Evolutionary conservation across 345 rosid species (phyloP), one percentile per base, ranked within the genome.

Genomic region (Ceriops decandra): DNA sequence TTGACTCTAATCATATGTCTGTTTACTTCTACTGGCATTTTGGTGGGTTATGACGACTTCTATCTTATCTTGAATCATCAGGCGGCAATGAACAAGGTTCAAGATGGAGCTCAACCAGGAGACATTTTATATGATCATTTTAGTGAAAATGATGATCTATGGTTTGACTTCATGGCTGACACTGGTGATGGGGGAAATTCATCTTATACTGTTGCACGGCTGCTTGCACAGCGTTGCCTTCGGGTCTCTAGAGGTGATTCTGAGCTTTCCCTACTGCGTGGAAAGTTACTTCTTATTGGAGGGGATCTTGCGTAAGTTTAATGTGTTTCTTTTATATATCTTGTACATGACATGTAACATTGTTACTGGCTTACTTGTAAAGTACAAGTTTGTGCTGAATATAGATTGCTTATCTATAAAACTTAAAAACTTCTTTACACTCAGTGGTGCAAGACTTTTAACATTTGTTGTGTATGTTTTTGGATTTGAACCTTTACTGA

Each of bases 151-250:
- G 83, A 86, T 8, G 93, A 87, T 38, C 74, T 95, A 46, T 95
- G 99, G 99, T 95, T 95, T 86, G 99, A 95, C 72, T 95, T 95
- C 83, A 90, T 95, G 93, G 99, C 97, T 77, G 99, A 90, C 81
- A 95, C 99, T 57, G 99, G 99, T 78, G 99, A 95, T 82, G 98
- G 99, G 76, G 99, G 99, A 47, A 95, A 95, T 72, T 91, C 99
- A 47, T 90, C 99, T 15, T 95, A 95, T 68, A 28, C 87, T 64
- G 86, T 95, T 47, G 95, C 98, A 63, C 84, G 93, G 33, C 85
- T 95, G 75, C 89, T 95, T 84, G 98, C 99, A 52, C 97, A 91
- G 77, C 99, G 91, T 68, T 75, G 66, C 60, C 65, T 95, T 57
- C 71, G 30, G 64, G 76, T 87, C 52, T 24, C 74, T 57, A 75